phyloP scores from a whole-genome alignment of 176 grass and related monocot genomes.

The Coix lacrymajobi region DNA sequence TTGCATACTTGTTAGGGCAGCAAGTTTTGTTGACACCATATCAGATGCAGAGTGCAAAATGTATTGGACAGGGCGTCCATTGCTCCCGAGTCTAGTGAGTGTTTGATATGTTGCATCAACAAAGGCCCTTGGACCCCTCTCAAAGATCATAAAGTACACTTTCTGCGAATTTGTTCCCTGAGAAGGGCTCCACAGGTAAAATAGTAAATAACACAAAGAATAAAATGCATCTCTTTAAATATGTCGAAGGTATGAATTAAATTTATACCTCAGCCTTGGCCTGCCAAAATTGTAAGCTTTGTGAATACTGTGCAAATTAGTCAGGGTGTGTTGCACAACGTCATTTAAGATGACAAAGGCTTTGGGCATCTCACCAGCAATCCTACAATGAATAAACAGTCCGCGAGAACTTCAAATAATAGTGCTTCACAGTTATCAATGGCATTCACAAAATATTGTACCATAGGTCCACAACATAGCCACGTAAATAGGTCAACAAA shows the following conservation, averaged over 20 bases:
- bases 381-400: slow-evolving; percentile 37
- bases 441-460: neutral
- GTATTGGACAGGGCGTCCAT: slow-evolving; percentile 46
- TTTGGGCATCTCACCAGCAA: slow-evolving; percentile 46
- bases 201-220: slow-evolving; percentile 1
- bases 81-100: slow-evolving; percentile 36
- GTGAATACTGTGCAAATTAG: slow-evolving; percentile 66
- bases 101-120: slow-evolving; percentile 48
- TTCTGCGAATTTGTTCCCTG: slow-evolving; percentile 63
- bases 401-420: neutral
- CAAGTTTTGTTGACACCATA: slow-evolving; percentile 67
- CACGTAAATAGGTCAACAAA: neutral
- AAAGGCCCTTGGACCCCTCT: slow-evolving; percentile 88
- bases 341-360: slow-evolving; percentile 67
- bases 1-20: slow-evolving; percentile 63
- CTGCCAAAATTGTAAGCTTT: slow-evolving; percentile 92
- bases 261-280: slow-evolving; percentile 59
- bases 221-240: neutral
- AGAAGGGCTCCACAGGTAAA: slow-evolving; percentile 16
- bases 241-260: neutral
- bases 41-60: slow-evolving; percentile 61
- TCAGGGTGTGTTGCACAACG: slow-evolving; percentile 54
- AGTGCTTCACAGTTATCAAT: neutral
- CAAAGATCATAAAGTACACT: slow-evolving; percentile 89
- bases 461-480: neutral